Evolutionary conservation across 352 stramenopile genomes (phyloP).

Genomic region (Globisporangium solare): DNA sequence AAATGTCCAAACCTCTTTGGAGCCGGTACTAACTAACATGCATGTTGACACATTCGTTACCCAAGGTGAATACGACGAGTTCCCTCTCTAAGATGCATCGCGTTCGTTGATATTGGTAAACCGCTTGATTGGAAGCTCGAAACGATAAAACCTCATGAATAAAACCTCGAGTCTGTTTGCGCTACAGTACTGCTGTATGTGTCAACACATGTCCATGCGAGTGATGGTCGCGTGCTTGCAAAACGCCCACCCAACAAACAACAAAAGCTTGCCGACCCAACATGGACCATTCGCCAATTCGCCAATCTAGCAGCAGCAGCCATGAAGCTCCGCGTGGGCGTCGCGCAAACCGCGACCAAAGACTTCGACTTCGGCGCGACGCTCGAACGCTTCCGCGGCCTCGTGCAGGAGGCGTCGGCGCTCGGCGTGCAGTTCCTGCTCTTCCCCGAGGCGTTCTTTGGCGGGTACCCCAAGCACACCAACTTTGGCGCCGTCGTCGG

Average conservation of each 20-base stretch:
- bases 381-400: conserved; percentile 16
- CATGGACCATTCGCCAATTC: background rate
- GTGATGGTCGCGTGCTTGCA: no score
- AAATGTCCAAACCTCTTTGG: background rate
- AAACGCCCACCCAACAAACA: no score
- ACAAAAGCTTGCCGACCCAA: background rate
- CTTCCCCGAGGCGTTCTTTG: conserved; percentile 25
- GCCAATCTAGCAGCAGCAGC: background rate
- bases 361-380: conserved; percentile 21
- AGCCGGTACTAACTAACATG: background rate
- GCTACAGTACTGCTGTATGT: background rate
- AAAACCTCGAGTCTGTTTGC: background rate
- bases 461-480: conserved; percentile 22
- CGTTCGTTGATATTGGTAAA: background rate
- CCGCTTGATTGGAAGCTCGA: background rate
- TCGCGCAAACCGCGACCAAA: conserved; percentile 20
- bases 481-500: conserved; percentile 20
- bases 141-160: background rate
- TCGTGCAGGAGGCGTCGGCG: conserved; percentile 8
- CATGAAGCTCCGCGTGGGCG: conserved; percentile 16
- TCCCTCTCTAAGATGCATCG: background rate
- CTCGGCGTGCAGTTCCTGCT: conserved; percentile 18
- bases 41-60: background rate
- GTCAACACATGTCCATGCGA: no score
- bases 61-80: background rate